These are phyloP conservation scores for Cylindrodendrum hubeiense DNA, from an alignment of 2,329 filamentous ascomycete genomes.

Conservation along the genomic window DNA sequence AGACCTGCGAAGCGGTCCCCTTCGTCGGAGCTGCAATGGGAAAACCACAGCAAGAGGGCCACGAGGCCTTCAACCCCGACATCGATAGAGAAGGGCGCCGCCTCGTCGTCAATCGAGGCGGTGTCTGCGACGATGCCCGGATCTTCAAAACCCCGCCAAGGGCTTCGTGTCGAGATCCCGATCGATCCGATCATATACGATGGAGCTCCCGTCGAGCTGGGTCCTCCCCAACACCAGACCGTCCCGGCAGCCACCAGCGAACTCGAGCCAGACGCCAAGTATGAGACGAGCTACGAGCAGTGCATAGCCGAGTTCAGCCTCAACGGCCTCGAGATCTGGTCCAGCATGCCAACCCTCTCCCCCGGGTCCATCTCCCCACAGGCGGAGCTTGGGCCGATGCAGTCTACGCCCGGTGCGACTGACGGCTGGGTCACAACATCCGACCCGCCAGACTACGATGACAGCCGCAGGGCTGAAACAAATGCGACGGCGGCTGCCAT, in stretches of 20 bases:
- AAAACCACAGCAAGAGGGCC: neutral
- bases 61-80: neutral
- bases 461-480: neutral
- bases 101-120: neutral
- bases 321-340: slow-evolving; percentile 1
- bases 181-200: neutral
- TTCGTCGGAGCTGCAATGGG: neutral
- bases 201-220: neutral
- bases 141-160: neutral
- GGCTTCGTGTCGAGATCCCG: neutral
- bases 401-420: neutral
- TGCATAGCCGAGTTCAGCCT: slow-evolving; percentile 3
- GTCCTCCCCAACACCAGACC: neutral
- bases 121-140: neutral
- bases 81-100: neutral
- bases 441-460: neutral
- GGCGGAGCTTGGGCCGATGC: neutral
- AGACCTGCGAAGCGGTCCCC: neutral
- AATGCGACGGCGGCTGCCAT: neutral
- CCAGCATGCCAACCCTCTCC: neutral
- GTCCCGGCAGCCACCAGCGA: neutral
- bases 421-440: neutral
- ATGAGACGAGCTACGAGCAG: neutral
- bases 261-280: neutral
- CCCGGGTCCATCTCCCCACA: neutral